Evolutionary conservation across 441 rosid species (phyloP), one percentile per base, ranked within the genome.

Genomic region (Syzygium malaccense): DNA sequence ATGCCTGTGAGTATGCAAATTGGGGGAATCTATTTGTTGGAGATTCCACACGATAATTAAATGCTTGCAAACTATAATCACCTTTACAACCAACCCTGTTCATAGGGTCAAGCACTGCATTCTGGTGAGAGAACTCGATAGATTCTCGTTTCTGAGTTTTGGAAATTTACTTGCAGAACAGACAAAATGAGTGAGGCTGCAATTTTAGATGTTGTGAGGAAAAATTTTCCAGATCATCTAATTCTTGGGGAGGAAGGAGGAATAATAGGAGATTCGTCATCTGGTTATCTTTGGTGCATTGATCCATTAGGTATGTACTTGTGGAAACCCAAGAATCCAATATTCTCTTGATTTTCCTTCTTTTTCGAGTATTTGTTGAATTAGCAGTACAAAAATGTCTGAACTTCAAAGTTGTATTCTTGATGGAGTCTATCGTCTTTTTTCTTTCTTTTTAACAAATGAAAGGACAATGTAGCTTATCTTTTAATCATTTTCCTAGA

Each of bases 241-340:
- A 96, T 98, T 89, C 95, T 98, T 90, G 99, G 99, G 78, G 99
- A 96, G 91, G 99, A 98, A 94, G 99, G 99, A 86, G 99, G 99
- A 90, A 89, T 98, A 25, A 94, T 94, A 26, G 99, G 99, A 62
- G 96, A 98, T 91, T 55, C 97, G 3, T 90, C 93, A 51, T 98
- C 99, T 54, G 99, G 94, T 90, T 98, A 98, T 92, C 96, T 98
- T 41, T 98, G 99, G 99, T 98, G 99, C 91, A 95, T 98, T 87
- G 98, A 98, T 91, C 99, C 99, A 84, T 93, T 98, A 92, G 99
- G 99, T 98, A 92, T 89, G 93, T 83, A 20, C 85, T 68, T 48
- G 18, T 54, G 56, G 49, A 85, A 26, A 62, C 62, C 55, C 37
- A 55, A 6, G 20, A 66, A 55, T 83, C 48, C 5, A 0, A 49